Conservation (phyloP, 257 asterid species). For the Misopates orontium region DNA sequence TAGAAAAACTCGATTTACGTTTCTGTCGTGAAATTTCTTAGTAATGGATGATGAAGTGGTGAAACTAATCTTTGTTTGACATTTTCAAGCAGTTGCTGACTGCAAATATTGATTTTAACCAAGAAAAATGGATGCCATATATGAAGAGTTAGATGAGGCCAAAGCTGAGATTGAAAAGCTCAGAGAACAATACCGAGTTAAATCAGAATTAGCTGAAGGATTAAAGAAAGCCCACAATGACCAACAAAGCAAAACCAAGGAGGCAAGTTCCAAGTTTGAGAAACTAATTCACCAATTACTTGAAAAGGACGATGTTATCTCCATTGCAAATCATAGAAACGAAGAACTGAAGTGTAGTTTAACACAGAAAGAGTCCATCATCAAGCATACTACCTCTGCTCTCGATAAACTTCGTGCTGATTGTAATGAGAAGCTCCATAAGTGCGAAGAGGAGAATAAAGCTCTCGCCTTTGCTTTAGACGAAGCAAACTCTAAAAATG, state of each 20-base stretch:
- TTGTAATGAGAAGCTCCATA: constrained; percentile 47
- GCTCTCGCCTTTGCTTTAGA: constrained; percentile 62
- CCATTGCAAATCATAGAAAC: constrained; percentile 31
- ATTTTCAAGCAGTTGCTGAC: constrained; percentile 23
- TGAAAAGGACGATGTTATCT: constrained; percentile 53
- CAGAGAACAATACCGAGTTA: constrained; percentile 43
- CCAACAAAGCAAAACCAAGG: constrained; percentile 55
- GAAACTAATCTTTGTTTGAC: neutral
- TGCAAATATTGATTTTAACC: constrained; percentile 21
- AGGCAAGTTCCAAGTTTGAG: constrained; percentile 56
- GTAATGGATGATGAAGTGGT: neutral
- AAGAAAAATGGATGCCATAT: constrained; percentile 52
- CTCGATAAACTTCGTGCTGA: constrained; percentile 66
- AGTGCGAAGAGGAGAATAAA: constrained; percentile 59
- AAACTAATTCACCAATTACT: constrained; percentile 48
- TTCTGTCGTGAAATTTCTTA: too few species aligned
- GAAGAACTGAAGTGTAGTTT: constrained; percentile 53
- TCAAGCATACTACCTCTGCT: constrained; percentile 53
- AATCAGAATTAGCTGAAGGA: constrained; percentile 56
- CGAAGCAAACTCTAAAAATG: constrained; percentile 54
- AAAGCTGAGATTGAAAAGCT: constrained; percentile 70
- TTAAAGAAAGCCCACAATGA: constrained; percentile 67
- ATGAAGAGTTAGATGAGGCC: constrained; percentile 77
- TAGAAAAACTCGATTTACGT: neutral
- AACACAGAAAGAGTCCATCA: constrained; percentile 56